Percentiles rank a stretch among this genome's conserved stretches.
phyloP scores from a whole-genome alignment of 176 grass and related monocot species.

The Carex scoparia region DNA sequence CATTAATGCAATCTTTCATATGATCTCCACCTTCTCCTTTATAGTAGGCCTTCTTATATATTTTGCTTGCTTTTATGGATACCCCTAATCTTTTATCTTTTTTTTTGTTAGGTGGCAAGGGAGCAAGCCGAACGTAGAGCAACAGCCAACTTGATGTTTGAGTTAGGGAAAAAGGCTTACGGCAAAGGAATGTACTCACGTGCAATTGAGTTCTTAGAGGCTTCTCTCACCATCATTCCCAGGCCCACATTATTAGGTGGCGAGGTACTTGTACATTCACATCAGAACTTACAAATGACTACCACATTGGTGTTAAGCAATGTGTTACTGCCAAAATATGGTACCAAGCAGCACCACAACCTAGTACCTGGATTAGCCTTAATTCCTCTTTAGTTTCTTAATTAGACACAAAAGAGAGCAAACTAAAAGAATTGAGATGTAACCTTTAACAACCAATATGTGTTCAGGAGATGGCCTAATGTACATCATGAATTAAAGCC shows the following conservation, averaged over 20 bases:
- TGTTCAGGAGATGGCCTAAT: too few relatives aligned
- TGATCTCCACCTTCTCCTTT: neutral
- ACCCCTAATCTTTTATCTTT: neutral
- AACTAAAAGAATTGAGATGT: neutral
- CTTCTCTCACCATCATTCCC: conserved; percentile 68
- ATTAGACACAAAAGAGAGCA: neutral
- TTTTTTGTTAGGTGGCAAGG: conserved; percentile 54
- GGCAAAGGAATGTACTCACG: conserved; percentile 84
- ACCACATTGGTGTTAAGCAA: neutral
- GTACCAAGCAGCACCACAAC: neutral
- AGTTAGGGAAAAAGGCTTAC: conserved; percentile 84
- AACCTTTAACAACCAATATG: neutral
- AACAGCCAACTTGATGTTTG: conserved; percentile 90
- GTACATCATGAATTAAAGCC: too few relatives aligned
- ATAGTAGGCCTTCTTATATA: too few relatives aligned
- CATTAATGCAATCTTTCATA: neutral
- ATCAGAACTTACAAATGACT: neutral
- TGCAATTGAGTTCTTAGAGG: conserved; percentile 88
- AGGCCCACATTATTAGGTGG: conserved; percentile 74
- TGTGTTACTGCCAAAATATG: neutral
- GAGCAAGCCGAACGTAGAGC: conserved; percentile 82
- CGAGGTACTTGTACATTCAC: conserved; percentile 46
- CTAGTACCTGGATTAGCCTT: too few relatives aligned
- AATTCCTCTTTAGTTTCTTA: too few relatives aligned
- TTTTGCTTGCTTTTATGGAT: neutral